Evolutionary conservation across 2,329 filamentous ascomycete genomes (phyloP), one percentile per base, ranked within the genome.

Genomic region (Malbranchea zuffiana): DNA sequence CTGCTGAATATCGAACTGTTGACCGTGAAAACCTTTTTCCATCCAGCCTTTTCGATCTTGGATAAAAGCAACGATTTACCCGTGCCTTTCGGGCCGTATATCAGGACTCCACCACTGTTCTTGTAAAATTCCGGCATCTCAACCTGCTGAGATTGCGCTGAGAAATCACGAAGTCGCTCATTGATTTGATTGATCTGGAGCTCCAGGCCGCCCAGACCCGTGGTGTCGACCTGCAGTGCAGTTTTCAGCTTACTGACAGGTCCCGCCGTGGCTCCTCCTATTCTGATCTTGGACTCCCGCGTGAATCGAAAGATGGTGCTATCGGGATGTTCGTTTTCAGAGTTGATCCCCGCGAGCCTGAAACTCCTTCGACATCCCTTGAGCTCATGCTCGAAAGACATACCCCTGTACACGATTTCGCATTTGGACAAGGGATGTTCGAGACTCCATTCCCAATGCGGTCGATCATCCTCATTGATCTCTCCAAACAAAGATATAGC

Each of bases 11-110:
- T 49, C 5, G 59, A 56, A 15, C 53, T 53, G 11, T 55, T 54
- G 32, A 60, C 49, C 35, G 46, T 70, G 46, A 81, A 71, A 1
- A 86, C 74, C 26, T 72, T 74, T 15, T 74, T 75, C 82, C 85
- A 94, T 40, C 69, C 71, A 0, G 76, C 74, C 5, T 66, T 69
- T 6, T 77, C 72, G 13, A 95, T 67, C 20, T 74, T 72, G 11
- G 79, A 58, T 1, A 95, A 63, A 0, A 95, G 65, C 45, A 81
- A 69, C 0, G 76, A 80, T 62, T 95, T 95, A 16, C 88, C 88
- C 0, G 83, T 92, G 7, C 88, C 87, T 44, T 75, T 74, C 12
- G 82, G 78, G 10, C 88, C 88, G 54, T 92, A 79, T 3, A 95
- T 66, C 16, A 90, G 68, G 23, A 90, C 70, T 0, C 75, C 76